Conservation (phyloP, 805 yeast species). For the Millerago galiae region DNA sequence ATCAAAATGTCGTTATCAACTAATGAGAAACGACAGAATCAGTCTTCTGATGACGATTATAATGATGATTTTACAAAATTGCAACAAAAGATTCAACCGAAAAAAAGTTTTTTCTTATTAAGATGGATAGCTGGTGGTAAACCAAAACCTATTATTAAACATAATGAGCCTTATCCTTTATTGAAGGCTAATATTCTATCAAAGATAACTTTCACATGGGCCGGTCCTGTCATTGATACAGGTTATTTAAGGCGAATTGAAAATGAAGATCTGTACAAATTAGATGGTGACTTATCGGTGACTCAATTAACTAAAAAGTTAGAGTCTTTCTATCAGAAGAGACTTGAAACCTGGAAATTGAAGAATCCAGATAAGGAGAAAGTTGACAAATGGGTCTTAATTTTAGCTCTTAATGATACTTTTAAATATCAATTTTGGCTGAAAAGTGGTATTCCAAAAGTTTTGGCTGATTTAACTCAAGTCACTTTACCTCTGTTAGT, state of each 20-base stretch:
- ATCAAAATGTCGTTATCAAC: too few species aligned
- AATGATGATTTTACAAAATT: background rate
- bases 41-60: constrained; percentile 1
- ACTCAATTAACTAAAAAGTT: constrained; percentile 32
- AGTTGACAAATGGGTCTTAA: constrained; percentile 20
- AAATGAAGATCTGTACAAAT: constrained; percentile 45
- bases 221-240: constrained; percentile 17
- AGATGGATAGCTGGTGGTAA: constrained; percentile 12
- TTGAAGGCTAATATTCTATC: constrained; percentile 16
- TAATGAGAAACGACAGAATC: too few species aligned
- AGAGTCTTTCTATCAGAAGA: constrained; percentile 23
- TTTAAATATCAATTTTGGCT: constrained; percentile 28
- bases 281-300: constrained; percentile 32
- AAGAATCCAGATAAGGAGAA: constrained; percentile 22
- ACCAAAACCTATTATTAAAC: constrained; percentile 18
- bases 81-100: constrained; percentile 12
- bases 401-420: constrained; percentile 31
- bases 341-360: constrained; percentile 19
- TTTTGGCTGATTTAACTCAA: constrained; percentile 26
- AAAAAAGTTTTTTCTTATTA: constrained; percentile 14
- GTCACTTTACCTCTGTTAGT: constrained; percentile 65
- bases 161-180: constrained; percentile 14
- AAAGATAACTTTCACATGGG: constrained; percentile 18
- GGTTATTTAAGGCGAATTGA: constrained; percentile 62
- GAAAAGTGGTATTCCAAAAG: constrained; percentile 24